Evolutionary conservation across 208 protist species (phyloP), one percentile per base, ranked within the genome.

Genomic region (Leishmania lainsoni): DNA sequence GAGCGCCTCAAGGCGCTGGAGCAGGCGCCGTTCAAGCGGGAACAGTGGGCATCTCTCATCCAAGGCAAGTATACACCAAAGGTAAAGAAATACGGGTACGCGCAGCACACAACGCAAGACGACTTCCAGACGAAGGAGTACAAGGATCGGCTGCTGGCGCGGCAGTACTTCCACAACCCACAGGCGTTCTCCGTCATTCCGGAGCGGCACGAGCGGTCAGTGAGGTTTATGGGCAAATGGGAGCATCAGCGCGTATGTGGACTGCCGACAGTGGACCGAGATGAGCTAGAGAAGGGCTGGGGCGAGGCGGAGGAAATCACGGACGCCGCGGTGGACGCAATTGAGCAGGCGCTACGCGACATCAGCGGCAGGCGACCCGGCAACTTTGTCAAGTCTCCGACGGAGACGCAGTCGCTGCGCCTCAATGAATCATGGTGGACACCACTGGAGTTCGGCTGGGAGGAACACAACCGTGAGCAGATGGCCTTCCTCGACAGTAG

Each of bases 61-160:
- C 78, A 79, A 14, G 91, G 89, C 69, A 96, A 94, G 86, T 97
- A 96, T 87, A 97, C 93, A 61, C 92, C 94, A 14, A 98, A 98
- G 86, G 76, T 83, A 63, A 96, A 96, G 85, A 85, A 85, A 51
- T 95, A 95, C 85, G 93, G 93, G 79, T 98, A 98, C 90, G 87
- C 91, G 59, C 95, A 98, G 80, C 93, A 98, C 89, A 94, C 78
- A 61, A 94, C 92, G 16, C 75, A 95, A 52, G 94, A 97, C 81
- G 95, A 98, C 92, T 97, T 96, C 84, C 86, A 91, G 66, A 98
- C 95, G 4, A 97, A 97, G 88, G 95, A 98, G 86, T 97, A 97
- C 88, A 92, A 91, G 78, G 92, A 97, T 68, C 86, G 95, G 0
- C 80, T 98, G 42, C 87, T 95, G 29, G 90, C 92, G 9, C 90